Evolutionary conservation across 805 yeast species (phyloP), one percentile per base, ranked within the genome.

Genomic region (Wickerhamomyces ciferrii): DNA sequence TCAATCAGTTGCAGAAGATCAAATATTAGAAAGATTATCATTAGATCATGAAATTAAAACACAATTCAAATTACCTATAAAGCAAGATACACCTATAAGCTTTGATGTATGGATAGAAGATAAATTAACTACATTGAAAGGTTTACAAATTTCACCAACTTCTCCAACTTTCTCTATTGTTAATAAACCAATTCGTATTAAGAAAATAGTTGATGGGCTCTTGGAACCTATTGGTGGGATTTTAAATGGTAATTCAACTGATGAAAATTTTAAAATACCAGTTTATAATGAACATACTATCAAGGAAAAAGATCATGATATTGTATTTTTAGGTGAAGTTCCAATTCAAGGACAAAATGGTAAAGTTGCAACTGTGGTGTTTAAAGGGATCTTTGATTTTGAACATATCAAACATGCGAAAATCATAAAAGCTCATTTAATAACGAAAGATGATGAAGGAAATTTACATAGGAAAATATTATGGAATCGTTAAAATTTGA

Each of bases 381-480:
- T 52, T 41, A 56, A 50, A 27, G 63, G 63, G 3, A 46, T 53
- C 8, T 58, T 56, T 36, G 61, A 56, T 34, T 47, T 53, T 20
- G 63, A 58, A 19, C 62, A 59, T 45, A 37, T 43, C 18, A 59
- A 55, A n/a, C 59, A 56, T 23, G 62, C 59, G 6, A 50, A 52
- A n/a, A 38, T 59, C 13, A 25, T 35, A 2, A 50, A 50, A 8
- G 57, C 57, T 0, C 52, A 53, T 36, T 41, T 59, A 35, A 49
- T 55, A 15, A 9, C 19, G 10, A 48, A 38, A 29, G 43, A 40
- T 2, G 46, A 48, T 1, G 44, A 51, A 2, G 61, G 61, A 1
- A 48, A 53, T 40, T 52, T 52, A 25, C 50, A 43, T 15, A 48
- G 54, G 31, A 46, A 44, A 13, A 40, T 51, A 4, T 44, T 59